These are phyloP conservation scores for Termitomyces sp. DNA, from an alignment of 768 basidiomycete genomes.

Conservation along the genomic window DNA sequence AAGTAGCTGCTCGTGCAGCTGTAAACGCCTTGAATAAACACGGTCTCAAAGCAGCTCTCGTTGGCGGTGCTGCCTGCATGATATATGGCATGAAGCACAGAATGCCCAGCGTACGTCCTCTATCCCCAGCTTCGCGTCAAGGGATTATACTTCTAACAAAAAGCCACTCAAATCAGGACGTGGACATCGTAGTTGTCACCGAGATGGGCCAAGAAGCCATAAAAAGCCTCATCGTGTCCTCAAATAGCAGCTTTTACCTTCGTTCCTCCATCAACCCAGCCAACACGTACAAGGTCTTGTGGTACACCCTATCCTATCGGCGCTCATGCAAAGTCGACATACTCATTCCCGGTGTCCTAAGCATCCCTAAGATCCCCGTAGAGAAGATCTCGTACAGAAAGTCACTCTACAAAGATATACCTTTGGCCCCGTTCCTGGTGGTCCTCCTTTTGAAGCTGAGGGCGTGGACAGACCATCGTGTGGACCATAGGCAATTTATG, in stretches of 20 bases:
- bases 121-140: too few species aligned
- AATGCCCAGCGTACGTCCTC: constrained; percentile 29
- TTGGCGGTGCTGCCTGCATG: constrained; percentile 39
- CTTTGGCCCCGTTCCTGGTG: constrained; percentile 36
- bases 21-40: constrained; percentile 21
- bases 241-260: constrained; percentile 35
- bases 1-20: constrained; percentile 24
- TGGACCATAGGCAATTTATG: constrained; percentile 29
- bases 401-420: constrained; percentile 24
- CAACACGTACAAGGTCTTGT: constrained; percentile 42
- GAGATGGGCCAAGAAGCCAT: constrained; percentile 32
- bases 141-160: not conserved
- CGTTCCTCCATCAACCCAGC: constrained; percentile 33
- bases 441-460: constrained; percentile 42
- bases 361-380: constrained; percentile 32
- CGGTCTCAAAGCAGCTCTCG: constrained; percentile 33
- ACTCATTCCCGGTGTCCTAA: constrained; percentile 33
- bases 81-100: constrained; percentile 36
- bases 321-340: constrained; percentile 39
- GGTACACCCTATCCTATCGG: constrained; percentile 29
- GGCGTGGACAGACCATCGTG: constrained; percentile 40
- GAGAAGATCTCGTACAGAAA: constrained; percentile 18
- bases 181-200: constrained; percentile 46
- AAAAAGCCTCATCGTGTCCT: constrained; percentile 34
- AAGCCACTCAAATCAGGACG: constrained; percentile 31